phyloP scores from a whole-genome alignment of 306 rosid genomes.

The Aeschynomene evenia region DNA sequence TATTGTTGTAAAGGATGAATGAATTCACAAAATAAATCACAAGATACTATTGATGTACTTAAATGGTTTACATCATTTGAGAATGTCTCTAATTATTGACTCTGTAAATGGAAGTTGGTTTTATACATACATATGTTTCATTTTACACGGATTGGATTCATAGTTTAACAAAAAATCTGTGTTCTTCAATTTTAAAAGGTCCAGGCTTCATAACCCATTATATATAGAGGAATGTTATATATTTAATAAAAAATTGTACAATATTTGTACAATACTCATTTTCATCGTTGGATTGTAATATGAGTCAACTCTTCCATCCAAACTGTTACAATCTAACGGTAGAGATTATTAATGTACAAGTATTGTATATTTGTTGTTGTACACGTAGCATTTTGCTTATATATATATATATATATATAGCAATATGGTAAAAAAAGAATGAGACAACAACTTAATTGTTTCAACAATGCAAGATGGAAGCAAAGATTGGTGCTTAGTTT shows the following conservation, averaged over 20 bases:
- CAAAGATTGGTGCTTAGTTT: neutral
- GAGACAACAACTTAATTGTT: neutral
- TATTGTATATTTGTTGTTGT: too few relatives aligned
- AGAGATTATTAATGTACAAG: too few relatives aligned
- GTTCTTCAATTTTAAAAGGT: neutral
- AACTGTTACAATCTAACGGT: too few relatives aligned
- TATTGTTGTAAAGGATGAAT: slow-evolving; percentile 14
- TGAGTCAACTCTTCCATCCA: too few relatives aligned
- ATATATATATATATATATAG: too few relatives aligned
- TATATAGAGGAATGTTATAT: too few relatives aligned
- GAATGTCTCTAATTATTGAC: neutral
- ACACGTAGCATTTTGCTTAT: too few relatives aligned
- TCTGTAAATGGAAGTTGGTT: neutral
- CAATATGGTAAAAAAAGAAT: neutral
- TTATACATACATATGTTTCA: neutral
- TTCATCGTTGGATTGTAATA: too few relatives aligned
- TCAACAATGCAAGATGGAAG: neutral
- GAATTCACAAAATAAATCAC: neutral
- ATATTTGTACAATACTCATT: too few relatives aligned
- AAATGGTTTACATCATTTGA: neutral
- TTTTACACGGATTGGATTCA: neutral
- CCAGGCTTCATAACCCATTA: too few relatives aligned
- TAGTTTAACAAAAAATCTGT: neutral
- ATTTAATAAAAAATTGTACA: too few relatives aligned
- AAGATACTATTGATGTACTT: neutral